A percentile compares a stretch with the other conserved stretches of the same genome.
Conservation (phyloP, 306 rosid genomes). For the Cyamopsis tetragonoloba region DNA sequence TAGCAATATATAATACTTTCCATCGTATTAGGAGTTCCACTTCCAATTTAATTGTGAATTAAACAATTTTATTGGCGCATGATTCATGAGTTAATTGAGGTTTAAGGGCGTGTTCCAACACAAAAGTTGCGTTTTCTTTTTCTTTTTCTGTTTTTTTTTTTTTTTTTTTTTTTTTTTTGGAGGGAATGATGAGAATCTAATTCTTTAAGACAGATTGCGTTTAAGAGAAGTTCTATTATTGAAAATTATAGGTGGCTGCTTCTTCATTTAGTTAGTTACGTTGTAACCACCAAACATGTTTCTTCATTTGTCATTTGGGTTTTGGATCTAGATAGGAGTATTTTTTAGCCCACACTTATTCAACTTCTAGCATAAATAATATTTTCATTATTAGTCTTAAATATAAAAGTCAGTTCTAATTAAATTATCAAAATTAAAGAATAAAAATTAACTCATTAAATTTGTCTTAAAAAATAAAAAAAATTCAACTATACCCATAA, state of each 20-base stretch:
- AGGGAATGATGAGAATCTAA: background rate
- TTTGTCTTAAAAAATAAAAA: too few species aligned
- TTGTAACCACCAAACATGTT: background rate
- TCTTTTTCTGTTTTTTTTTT: background rate
- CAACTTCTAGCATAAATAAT: too few species aligned
- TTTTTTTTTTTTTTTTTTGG: background rate
- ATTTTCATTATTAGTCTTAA: too few species aligned
- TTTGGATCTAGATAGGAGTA: slow-evolving; percentile 3
- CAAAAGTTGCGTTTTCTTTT: background rate
- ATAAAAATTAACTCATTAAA: too few species aligned
- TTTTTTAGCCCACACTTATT: too few species aligned
- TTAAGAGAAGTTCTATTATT: background rate
- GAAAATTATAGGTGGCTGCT: background rate
- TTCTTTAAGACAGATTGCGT: background rate
- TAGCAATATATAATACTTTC: background rate
- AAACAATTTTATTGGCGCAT: background rate
- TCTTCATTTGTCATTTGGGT: background rate
- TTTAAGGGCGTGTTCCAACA: background rate
- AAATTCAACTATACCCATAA: too few species aligned
- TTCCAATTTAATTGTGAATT: background rate
- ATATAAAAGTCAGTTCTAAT: too few species aligned
- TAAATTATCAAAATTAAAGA: too few species aligned
- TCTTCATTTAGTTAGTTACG: background rate
- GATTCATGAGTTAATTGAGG: background rate
- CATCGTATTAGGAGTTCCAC: background rate